A percentile compares a stretch with the other conserved stretches of the same genome.
Conservation (phyloP, 257 asterid species). For the Mentha longifolia region DNA sequence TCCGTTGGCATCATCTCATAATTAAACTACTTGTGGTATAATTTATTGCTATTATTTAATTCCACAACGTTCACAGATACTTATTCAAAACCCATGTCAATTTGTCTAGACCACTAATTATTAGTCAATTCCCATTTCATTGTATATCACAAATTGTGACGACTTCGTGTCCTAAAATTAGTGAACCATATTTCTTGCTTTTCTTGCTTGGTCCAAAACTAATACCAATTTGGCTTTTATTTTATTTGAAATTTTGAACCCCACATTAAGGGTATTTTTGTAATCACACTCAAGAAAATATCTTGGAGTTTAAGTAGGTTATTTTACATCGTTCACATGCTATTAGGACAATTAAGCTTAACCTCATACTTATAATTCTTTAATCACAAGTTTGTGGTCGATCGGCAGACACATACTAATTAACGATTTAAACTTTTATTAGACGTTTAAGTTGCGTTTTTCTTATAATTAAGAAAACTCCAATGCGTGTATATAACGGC, state of each 20-base stretch:
- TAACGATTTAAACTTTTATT: not conserved
- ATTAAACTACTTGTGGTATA: not conserved
- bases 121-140: slow-evolving; percentile 30
- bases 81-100: slow-evolving; percentile 29
- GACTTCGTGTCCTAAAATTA: slow-evolving; percentile 23
- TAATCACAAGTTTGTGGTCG: slow-evolving; percentile 18
- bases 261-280: not conserved
- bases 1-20: slow-evolving; percentile 16
- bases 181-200: slow-evolving; percentile 43
- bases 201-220: slow-evolving; percentile 28
- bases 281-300: not conserved
- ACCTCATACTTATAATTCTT: not conserved
- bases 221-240: not conserved
- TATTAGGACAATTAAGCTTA: not conserved
- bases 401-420: not conserved
- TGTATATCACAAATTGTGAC: slow-evolving; percentile 24
- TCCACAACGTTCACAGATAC: not conserved
- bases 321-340: slow-evolving; percentile 7
- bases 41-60: not conserved
- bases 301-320: slow-evolving; percentile 8
- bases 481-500: slow-evolving; percentile 12
- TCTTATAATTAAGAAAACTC: not conserved
- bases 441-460: not conserved
- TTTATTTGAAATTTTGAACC: slow-evolving; percentile 6
- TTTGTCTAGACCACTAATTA: slow-evolving; percentile 14